phyloP scores from a whole-genome alignment of 2,329 filamentous ascomycete genomes.

The Ophiostoma piceae region DNA sequence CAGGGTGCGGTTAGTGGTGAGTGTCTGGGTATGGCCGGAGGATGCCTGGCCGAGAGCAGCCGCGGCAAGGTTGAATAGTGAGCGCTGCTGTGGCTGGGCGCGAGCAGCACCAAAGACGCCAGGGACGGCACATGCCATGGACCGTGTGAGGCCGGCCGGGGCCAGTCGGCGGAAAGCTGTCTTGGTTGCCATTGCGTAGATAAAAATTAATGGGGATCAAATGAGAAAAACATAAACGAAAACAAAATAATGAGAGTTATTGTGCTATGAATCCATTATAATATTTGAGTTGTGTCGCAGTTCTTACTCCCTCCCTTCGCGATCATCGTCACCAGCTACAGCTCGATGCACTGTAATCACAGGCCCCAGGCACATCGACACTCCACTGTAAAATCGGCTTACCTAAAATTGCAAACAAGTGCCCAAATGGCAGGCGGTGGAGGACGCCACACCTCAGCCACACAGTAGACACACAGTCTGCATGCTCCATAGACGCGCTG shows the following conservation, averaged over 20 bases:
- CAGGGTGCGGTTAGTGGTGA: conserved; percentile 70
- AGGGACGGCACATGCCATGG: background rate
- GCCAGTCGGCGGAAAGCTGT: background rate
- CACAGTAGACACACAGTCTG: conserved; percentile 6
- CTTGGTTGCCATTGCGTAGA: background rate
- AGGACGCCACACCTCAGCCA: conserved; percentile 15
- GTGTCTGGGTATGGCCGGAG: conserved; percentile 47
- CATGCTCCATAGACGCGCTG: background rate
- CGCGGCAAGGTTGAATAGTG: conserved; percentile 33
- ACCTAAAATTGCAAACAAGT: background rate
- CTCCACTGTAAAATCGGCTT: background rate
- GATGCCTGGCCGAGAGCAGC: conserved; percentile 18
- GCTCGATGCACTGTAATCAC: conserved; percentile 10
- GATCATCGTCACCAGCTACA: background rate
- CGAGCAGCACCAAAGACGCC: background rate
- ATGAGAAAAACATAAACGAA: background rate
- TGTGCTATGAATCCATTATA: background rate
- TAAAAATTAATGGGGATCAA: background rate
- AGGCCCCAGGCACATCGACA: background rate
- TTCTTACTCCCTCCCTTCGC: background rate
- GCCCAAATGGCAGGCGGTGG: background rate
- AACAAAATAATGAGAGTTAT: background rate
- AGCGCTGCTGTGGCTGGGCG: conserved; percentile 21
- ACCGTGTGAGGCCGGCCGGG: background rate
- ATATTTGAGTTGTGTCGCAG: background rate